phyloP scores from a whole-genome alignment of 2,329 filamentous ascomycete species.

The Nigrospora sphaerica region DNA sequence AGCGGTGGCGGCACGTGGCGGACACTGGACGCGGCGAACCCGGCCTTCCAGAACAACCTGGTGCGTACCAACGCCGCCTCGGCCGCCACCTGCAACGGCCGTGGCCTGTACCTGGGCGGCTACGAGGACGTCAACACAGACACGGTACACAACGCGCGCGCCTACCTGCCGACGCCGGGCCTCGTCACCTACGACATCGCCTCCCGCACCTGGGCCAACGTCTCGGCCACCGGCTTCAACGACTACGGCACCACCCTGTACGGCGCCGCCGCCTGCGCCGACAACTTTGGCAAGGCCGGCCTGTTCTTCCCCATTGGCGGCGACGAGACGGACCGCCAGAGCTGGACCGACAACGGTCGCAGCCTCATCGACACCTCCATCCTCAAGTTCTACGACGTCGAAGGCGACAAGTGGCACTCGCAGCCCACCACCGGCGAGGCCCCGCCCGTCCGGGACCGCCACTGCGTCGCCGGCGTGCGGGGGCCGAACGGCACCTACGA shows the following conservation, averaged over 20 bases:
- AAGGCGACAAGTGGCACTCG: conserved; percentile 2
- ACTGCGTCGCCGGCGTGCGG: conserved; percentile 1
- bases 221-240: conserved; percentile 2
- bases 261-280: conserved; percentile 1
- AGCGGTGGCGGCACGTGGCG: not conserved
- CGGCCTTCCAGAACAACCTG: conserved; percentile 2
- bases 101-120: conserved; percentile 2
- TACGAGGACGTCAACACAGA: conserved; percentile 1
- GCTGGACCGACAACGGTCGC: not conserved
- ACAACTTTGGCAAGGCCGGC: not conserved
- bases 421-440: conserved; percentile 4
- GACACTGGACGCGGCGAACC: conserved; percentile 1
- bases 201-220: conserved; percentile 3
- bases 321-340: not conserved
- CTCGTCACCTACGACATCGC: conserved; percentile 4
- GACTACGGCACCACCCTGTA: not conserved
- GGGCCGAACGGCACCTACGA: conserved; percentile 1
- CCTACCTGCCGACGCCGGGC: not conserved
- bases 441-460: conserved; percentile 1
- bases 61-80: not conserved
- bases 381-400: conserved; percentile 4
- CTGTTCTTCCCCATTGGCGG: not conserved
- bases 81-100: not conserved
- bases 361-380: not conserved
- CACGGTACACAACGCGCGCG: not conserved